Evolutionary conservation across 2,329 filamentous ascomycete species (phyloP), one percentile per base, ranked within the genome.

Genomic region (Cercospora canescens): DNA sequence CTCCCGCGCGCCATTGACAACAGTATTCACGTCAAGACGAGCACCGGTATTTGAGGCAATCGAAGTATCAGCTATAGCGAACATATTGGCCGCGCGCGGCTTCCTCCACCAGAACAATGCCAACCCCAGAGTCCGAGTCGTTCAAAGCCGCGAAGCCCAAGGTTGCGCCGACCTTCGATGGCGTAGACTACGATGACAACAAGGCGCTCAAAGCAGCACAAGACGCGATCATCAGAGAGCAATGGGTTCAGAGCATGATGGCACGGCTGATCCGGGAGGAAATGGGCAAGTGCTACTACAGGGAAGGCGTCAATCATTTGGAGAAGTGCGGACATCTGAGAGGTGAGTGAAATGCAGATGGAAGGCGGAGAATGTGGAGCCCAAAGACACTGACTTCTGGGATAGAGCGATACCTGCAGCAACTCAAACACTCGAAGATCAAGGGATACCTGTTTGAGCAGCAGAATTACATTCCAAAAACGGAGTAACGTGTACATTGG

Each of bases 191-290:
- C 83, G 89, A 94, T 72, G 91, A 95, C 82, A 93, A 89, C 78
- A 88, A 87, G 78, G 87, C 88, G 73, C 84, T 95, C 78, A 95
- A 94, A 84, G 88, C 89, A 68, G 92, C 92, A 62, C 91, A 94
- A 79, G 92, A 95, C 79, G 87, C 91, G 70, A 86, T 95, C 64
- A 87, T 95, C 74, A 86, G 91, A 69, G 92, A 95, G 82, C 92
- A 95, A 83, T 95, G 92, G 92, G 91, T 95, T 67, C 89, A 88
- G 78, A 89, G 90, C 78, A 95, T 95, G 92, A 95, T 94, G 92
- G 91, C 90, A 65, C 86, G 92, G 68, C 82, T 95, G 69, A 91
- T 95, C 63, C 84, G 91, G 70, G 90, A 94, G 79, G 92, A 95
- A 84, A 83, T 95, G 82, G 86, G 89, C 80, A 94, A 93, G 83